These are phyloP conservation scores for Bimuria novae-zelandiae DNA, from an alignment of 2,329 filamentous ascomycete species.

Conservation along the genomic window DNA sequence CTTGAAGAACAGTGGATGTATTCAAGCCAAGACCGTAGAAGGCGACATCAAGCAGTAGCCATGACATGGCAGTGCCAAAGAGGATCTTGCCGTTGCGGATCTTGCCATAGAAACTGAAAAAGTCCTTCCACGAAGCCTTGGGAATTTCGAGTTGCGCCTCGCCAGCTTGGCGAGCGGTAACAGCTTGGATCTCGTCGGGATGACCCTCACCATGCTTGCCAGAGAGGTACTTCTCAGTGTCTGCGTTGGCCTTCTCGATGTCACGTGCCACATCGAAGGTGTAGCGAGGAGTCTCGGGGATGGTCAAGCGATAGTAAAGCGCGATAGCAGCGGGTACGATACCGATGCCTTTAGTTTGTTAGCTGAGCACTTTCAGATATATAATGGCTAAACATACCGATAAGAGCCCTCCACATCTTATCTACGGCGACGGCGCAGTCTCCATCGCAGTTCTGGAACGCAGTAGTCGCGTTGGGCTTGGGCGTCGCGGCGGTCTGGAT, in stretches of 20 bases:
- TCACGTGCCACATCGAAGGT: constrained; percentile 50
- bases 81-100: constrained; percentile 74
- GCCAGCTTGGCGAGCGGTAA: constrained; percentile 60
- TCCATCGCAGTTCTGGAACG: constrained; percentile 34
- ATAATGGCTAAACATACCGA: constrained; percentile 60
- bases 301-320: constrained; percentile 49
- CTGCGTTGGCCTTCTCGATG: constrained; percentile 62
- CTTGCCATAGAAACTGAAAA: constrained; percentile 70
- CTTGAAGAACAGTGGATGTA: constrained; percentile 70
- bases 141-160: constrained; percentile 63
- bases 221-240: constrained; percentile 74
- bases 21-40: constrained; percentile 68
- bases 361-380: no score
- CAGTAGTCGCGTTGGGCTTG: neutral
- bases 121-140: constrained; percentile 75
- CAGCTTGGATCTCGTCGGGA: constrained; percentile 70
- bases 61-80: constrained; percentile 80
- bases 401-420: constrained; percentile 49
- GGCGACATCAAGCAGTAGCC: constrained; percentile 66
- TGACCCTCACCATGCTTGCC: constrained; percentile 65
- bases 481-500: constrained; percentile 9
- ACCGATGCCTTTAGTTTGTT: constrained; percentile 66
- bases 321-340: constrained; percentile 49
- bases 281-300: constrained; percentile 50
- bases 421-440: constrained; percentile 43